phyloP scores from a whole-genome alignment of 441 rosid genomes.

The Geranium incanum region DNA sequence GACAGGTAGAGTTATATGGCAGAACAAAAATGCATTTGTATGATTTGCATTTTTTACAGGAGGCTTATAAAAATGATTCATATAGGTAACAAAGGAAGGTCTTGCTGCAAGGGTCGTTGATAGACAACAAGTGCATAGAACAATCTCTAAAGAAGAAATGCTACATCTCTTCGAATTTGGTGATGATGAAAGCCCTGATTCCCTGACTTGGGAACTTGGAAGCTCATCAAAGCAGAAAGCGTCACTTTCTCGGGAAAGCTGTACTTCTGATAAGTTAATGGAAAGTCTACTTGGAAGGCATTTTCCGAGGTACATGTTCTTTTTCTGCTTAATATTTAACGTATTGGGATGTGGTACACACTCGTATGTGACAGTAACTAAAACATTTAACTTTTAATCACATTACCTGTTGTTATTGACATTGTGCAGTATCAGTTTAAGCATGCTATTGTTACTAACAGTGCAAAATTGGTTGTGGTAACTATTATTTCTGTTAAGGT shows the following conservation, averaged over 20 bases:
- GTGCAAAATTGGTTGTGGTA: too few species aligned
- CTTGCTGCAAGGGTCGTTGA: slow-evolving; percentile 99
- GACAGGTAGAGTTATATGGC: slow-evolving; percentile 59
- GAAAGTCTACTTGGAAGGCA: slow-evolving; percentile 71
- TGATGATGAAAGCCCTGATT: slow-evolving; percentile 70
- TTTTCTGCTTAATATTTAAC: not conserved
- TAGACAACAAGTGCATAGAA: slow-evolving; percentile 94
- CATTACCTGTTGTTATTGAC: too few species aligned
- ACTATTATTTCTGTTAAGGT: too few species aligned
- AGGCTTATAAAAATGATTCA: slow-evolving; percentile 25
- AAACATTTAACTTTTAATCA: too few species aligned
- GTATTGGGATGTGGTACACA: not conserved
- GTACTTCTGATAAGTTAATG: slow-evolving; percentile 85
- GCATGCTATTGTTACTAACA: too few species aligned
- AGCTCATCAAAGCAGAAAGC: slow-evolving; percentile 45
- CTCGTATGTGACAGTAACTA: too few species aligned
- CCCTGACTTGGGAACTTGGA: slow-evolving; percentile 37
- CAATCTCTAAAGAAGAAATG: slow-evolving; percentile 98
- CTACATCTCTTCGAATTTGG: slow-evolving; percentile 96
- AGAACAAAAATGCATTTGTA: slow-evolving; percentile 13
- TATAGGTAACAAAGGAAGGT: slow-evolving; percentile 95
- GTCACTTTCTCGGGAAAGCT: slow-evolving; percentile 48
- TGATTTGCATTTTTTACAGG: slow-evolving; percentile 22
- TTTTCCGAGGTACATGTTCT: slow-evolving; percentile 53
- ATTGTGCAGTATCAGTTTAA: too few species aligned